Evolutionary conservation across 805 yeast species (phyloP).

Genomic region (Metschnikowia colocasiae): DNA sequence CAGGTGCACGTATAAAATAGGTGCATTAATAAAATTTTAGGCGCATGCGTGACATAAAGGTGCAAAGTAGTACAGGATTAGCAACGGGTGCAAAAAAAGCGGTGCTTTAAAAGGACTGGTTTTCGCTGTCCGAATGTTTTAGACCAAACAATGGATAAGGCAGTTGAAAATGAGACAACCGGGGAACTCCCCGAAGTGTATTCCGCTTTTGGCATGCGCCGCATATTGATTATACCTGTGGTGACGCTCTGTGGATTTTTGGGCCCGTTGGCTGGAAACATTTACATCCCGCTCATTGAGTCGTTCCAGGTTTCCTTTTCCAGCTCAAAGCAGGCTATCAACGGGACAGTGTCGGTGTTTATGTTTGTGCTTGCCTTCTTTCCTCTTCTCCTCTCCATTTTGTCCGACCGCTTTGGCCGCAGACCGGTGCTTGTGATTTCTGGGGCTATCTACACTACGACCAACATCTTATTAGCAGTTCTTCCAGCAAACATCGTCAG

Average conservation of each 20-base stretch:
- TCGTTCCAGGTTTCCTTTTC: constrained; percentile 38
- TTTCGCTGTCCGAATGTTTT: not conserved
- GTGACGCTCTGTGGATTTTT: constrained; percentile 49
- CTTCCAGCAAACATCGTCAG: constrained; percentile 30
- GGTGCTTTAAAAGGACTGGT: not conserved
- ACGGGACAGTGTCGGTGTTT: constrained; percentile 56
- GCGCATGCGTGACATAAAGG: not conserved
- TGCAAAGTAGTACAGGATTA: not conserved
- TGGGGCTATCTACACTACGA: constrained; percentile 23
- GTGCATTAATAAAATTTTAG: not conserved
- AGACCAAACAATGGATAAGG: not conserved
- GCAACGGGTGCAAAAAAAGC: not conserved
- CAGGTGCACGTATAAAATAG: not conserved
- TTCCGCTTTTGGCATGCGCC: constrained; percentile 11
- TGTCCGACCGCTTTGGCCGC: constrained; percentile 53
- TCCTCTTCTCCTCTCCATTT: constrained; percentile 54
- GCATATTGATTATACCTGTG: constrained; percentile 31
- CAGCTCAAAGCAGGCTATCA: constrained; percentile 41
- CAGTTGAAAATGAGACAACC: not conserved
- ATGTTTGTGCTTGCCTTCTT: constrained; percentile 55
- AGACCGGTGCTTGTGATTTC: constrained; percentile 29
- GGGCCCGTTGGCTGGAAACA: constrained; percentile 57
- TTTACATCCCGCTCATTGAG: constrained; percentile 54
- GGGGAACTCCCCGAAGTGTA: constrained; percentile 2
- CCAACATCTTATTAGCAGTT: constrained; percentile 29